phyloP scores from a whole-genome alignment of 2,329 filamentous ascomycete species.

The Dactylellina haptotyla region DNA sequence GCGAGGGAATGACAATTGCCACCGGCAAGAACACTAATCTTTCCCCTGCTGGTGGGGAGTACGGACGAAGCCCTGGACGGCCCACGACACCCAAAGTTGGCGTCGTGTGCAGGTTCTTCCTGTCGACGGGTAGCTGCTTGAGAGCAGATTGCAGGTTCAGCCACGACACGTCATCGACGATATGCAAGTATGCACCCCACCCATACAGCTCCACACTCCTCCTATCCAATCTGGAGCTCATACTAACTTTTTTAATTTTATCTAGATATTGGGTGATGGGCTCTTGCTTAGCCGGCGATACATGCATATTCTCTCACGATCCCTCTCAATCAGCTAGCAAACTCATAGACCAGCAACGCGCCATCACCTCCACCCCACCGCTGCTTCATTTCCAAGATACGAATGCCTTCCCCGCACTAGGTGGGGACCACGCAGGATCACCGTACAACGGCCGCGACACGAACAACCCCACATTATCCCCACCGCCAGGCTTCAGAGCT shows the following conservation, averaged over 20 bases:
- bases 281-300: conserved; percentile 90
- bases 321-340: conserved; percentile 85
- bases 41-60: conserved; percentile 62
- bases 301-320: conserved; percentile 97
- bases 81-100: conserved; percentile 86
- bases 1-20: conserved; percentile 51
- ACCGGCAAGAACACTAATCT: conserved; percentile 63
- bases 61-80: conserved; percentile 67
- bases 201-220: too few species aligned
- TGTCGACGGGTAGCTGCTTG: conserved; percentile 94
- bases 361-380: conserved; percentile 72
- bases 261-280: conserved; percentile 92
- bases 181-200: conserved; percentile 83
- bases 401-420: conserved; percentile 81
- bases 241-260: conserved; percentile 15
- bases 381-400: conserved; percentile 84
- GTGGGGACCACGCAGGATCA: conserved; percentile 66
- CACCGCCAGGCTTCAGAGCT: conserved; percentile 76
- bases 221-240: too few species aligned
- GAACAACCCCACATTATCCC: conserved; percentile 59
- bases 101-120: conserved; percentile 95
- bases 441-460: conserved; percentile 54
- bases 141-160: conserved; percentile 96
- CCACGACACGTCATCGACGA: conserved; percentile 91
- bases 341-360: conserved; percentile 76